A percentile compares a stretch with the other conserved stretches of the same genome.
Conservation (phyloP, 2,329 filamentous ascomycete genomes). For the Harringtonia lauricola region DNA sequence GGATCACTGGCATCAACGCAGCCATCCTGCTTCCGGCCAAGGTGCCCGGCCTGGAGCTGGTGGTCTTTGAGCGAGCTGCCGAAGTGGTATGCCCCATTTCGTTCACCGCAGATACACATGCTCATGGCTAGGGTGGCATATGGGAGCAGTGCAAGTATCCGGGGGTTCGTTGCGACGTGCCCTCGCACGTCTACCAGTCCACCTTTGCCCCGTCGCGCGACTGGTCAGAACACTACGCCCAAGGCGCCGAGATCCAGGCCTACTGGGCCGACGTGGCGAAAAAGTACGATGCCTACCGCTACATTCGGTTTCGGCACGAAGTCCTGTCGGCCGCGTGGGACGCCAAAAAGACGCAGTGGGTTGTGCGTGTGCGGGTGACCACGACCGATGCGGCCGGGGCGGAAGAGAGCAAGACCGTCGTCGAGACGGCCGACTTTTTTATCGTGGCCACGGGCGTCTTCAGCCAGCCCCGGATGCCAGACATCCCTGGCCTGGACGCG, state of each 20-base stretch:
- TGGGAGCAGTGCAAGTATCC: slow-evolving; percentile 18
- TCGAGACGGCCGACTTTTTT: slow-evolving; percentile 7
- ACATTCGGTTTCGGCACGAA: background rate
- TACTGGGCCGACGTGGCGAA: slow-evolving; percentile 8
- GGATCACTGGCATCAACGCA: slow-evolving; percentile 34
- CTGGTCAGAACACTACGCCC: slow-evolving; percentile 12
- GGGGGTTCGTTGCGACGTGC: slow-evolving; percentile 13
- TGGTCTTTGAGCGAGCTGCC: slow-evolving; percentile 7
- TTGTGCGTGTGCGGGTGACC: slow-evolving; percentile 15
- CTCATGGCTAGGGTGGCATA: background rate
- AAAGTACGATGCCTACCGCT: slow-evolving; percentile 2
- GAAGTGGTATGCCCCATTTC: background rate
- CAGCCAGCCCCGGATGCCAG: background rate
- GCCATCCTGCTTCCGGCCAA: slow-evolving; percentile 11
- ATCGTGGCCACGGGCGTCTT: slow-evolving; percentile 4
- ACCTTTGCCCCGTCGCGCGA: slow-evolving; percentile 10
- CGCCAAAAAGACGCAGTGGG: slow-evolving; percentile 2
- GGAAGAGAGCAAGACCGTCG: slow-evolving; percentile 24
- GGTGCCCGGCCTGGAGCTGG: slow-evolving; percentile 6
- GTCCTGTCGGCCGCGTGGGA: slow-evolving; percentile 4
- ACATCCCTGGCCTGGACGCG: slow-evolving; percentile 1
- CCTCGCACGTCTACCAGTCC: slow-evolving; percentile 11
- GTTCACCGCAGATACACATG: no score
- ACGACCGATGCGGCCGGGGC: slow-evolving; percentile 23
- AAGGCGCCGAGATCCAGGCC: slow-evolving; percentile 9